Percentiles rank a stretch among this genome's conserved stretches.
These are phyloP conservation scores for Inonotus obliquus DNA, from an alignment of 1,284 basidiomycete species.

Conservation along the genomic window DNA sequence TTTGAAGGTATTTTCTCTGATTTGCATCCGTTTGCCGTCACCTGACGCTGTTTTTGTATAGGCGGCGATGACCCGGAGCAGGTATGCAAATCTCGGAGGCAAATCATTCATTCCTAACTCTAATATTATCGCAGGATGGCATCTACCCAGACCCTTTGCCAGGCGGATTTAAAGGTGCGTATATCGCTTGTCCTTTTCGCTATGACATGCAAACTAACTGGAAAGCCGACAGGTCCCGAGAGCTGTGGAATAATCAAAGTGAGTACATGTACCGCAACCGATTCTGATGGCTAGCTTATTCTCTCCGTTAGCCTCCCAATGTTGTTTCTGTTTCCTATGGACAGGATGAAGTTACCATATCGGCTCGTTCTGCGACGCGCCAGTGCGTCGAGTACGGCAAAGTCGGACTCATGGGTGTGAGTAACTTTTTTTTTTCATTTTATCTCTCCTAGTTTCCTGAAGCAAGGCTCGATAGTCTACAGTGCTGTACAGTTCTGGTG, in stretches of 20 bases:
- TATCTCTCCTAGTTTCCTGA: neutral
- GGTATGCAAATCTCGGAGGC: constrained; percentile 15
- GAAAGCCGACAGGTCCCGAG: constrained; percentile 24
- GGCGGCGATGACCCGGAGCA: constrained; percentile 21
- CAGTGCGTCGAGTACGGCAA: constrained; percentile 42
- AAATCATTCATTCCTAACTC: neutral
- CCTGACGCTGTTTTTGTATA: neutral
- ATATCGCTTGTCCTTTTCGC: constrained; percentile 15
- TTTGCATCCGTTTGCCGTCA: too few relatives aligned
- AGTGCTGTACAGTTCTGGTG: constrained; percentile 32
- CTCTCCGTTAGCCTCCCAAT: constrained; percentile 26
- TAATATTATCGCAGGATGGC: constrained; percentile 33
- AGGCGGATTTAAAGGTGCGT: constrained; percentile 38
- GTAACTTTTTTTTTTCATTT: neutral
- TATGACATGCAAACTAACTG: constrained; percentile 8
- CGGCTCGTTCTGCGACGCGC: constrained; percentile 33
- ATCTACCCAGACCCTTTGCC: constrained; percentile 47
- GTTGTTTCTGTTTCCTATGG: constrained; percentile 40
- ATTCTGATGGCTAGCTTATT: neutral
- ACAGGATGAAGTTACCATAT: constrained; percentile 32
- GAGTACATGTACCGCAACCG: neutral
- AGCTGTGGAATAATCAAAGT: constrained; percentile 35
- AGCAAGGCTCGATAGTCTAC: constrained; percentile 22
- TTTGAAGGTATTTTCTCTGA: constrained; percentile 18
- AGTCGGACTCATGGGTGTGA: constrained; percentile 30